These are phyloP conservation scores for Chamaecrista fasciculata DNA, from an alignment of 306 rosid species.

Conservation along the genomic window DNA sequence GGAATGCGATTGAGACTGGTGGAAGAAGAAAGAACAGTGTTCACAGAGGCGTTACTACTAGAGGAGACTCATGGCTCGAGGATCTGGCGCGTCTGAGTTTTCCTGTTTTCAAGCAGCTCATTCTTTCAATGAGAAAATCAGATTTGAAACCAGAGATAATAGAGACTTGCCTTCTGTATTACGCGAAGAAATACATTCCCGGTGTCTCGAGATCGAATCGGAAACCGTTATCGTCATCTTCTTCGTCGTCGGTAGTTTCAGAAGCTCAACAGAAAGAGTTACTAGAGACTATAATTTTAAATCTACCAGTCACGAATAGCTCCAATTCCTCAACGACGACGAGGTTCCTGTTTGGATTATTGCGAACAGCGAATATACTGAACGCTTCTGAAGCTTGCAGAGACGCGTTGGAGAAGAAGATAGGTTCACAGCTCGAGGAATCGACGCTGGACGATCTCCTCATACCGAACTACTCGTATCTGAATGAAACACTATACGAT, in stretches of 20 bases:
- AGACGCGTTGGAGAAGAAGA: slow-evolving; percentile 77
- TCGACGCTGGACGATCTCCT: slow-evolving; percentile 87
- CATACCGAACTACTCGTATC: slow-evolving; percentile 88
- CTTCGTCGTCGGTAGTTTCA: slow-evolving; percentile 36
- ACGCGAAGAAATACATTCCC: slow-evolving; percentile 82
- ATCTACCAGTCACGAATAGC: slow-evolving; percentile 67
- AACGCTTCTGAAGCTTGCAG: slow-evolving; percentile 66
- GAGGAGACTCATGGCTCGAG: slow-evolving; percentile 72
- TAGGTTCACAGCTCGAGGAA: slow-evolving; percentile 80
- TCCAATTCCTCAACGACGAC: slow-evolving; percentile 54
- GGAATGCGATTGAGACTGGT: slow-evolving; percentile 66
- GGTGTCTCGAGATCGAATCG: slow-evolving; percentile 75
- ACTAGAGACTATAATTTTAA: slow-evolving; percentile 61
- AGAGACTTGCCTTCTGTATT: slow-evolving; percentile 72
- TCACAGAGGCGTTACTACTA: slow-evolving; percentile 20
- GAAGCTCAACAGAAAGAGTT: slow-evolving; percentile 81
- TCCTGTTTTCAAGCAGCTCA: slow-evolving; percentile 67
- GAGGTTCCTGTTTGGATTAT: slow-evolving; percentile 66
- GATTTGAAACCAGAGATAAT: slow-evolving; percentile 61
- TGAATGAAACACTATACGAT: slow-evolving; percentile 87
- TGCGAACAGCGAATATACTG: slow-evolving; percentile 75
- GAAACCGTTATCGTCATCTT: slow-evolving; percentile 51
- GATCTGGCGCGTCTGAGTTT: slow-evolving; percentile 63
- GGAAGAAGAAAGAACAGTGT: slow-evolving; percentile 51
- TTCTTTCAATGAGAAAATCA: slow-evolving; percentile 52